Evolutionary conservation across 352 stramenopile genomes (phyloP), one percentile per base, ranked within the genome.

Genomic region (Globisporangium abappressorium): DNA sequence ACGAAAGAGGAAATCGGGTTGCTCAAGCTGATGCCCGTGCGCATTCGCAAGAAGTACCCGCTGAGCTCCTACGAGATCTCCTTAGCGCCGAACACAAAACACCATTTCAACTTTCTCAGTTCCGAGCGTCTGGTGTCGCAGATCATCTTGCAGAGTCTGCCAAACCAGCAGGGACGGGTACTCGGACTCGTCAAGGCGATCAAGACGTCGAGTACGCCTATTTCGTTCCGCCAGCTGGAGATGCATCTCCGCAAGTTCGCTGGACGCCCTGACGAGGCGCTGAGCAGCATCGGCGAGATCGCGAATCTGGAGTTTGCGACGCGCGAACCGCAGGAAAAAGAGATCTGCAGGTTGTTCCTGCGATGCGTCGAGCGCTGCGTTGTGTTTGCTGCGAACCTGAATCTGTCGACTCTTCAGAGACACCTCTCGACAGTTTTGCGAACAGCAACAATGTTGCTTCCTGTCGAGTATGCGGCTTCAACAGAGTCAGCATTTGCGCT

Each of bases 161-260:
- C 87, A 0, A 92, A 91, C 62, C 87, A 95, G 14, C 87, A 93
- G 53, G 84, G 85, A 2, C 77, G 84, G 11, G 78, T 89, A 14
- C 64, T 77, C 22, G 77, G 73, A 1, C 70, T 95, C 43, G 74
- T 91, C 7, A 72, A 75, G 20, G 84, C 79, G 1, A 65, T 93
- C 18, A 62, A 62, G 24, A 64, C 68, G n/a, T 90, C 85, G 22
- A 74, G 63, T 2, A 90, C 84, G 14, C 81, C 82, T 1, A 81
- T 95, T 34, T 85, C 87, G 47, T 90, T 83, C 66, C 82, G 84
- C 2, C 84, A 93, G 64, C 66, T 95, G 34, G 82, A 95, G 36
- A 85, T 85, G 81, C 82, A 93, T 57, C 64, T 93, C 57, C 85
- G 84, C 20, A 70, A 78, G 26, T 93, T 89, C 66, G 84, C 76